These are phyloP conservation scores for Leishmania tropica DNA, from an alignment of 208 protist genomes.

Conservation along the genomic window DNA sequence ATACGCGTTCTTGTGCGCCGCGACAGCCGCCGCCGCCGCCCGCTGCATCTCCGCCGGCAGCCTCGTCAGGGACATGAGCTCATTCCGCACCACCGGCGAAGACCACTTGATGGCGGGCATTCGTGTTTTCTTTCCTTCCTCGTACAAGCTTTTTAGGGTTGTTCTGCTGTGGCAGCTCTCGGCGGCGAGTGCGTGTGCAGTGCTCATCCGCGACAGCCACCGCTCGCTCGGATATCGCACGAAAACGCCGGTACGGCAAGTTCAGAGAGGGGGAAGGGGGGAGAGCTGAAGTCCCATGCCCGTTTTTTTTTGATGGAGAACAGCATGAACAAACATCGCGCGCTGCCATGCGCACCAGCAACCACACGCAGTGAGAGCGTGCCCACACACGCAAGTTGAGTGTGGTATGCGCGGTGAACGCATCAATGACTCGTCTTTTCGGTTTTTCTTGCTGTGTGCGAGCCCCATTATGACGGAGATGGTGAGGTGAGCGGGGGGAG, in stretches of 20 bases:
- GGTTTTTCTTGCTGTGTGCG: background rate
- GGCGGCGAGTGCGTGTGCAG: too few relatives aligned
- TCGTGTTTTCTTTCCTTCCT: background rate
- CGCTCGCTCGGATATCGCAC: background rate
- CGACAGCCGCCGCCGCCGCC: slow-evolving; percentile 46
- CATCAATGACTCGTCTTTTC: background rate
- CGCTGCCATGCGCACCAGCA: background rate
- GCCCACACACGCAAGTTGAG: background rate
- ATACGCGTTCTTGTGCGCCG: slow-evolving; percentile 61
- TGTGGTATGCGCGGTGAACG: too few relatives aligned
- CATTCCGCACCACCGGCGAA: slow-evolving; percentile 30
- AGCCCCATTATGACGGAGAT: background rate
- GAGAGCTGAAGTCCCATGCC: background rate
- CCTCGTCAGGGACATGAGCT: slow-evolving; percentile 38
- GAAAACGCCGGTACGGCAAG: background rate
- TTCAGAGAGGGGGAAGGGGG: background rate
- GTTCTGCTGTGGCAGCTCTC: background rate
- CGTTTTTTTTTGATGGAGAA: background rate
- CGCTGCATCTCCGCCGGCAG: slow-evolving; percentile 50
- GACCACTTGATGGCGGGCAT: slow-evolving; percentile 30
- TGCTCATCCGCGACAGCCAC: background rate
- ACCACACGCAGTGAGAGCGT: background rate
- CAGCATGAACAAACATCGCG: background rate
- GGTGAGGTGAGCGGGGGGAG: too few relatives aligned
- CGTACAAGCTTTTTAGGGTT: background rate